Conservation (phyloP, 2,329 filamentous ascomycete genomes). For the Sphaerulina musiva region DNA sequence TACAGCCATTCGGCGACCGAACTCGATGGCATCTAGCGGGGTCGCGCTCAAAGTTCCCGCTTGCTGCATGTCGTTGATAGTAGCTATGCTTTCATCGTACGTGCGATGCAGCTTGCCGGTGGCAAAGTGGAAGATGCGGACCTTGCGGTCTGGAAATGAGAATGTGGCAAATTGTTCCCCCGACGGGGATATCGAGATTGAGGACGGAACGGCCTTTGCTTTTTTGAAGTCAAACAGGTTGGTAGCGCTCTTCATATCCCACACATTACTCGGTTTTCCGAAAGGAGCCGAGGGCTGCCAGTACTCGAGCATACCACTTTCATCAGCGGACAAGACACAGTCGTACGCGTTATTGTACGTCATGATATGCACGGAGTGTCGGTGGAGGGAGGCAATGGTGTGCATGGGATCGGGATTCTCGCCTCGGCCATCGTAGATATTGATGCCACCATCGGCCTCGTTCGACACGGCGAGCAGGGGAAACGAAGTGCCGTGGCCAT, state of each 20-base stretch:
- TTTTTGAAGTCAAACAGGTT: slow-evolving; percentile 97
- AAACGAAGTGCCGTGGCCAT: slow-evolving; percentile 77
- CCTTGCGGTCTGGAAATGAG: slow-evolving; percentile 87
- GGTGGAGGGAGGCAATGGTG: slow-evolving; percentile 71
- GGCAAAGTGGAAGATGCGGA: slow-evolving; percentile 87
- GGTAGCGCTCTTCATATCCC: slow-evolving; percentile 86
- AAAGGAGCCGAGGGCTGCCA: slow-evolving; percentile 77
- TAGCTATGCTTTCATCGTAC: slow-evolving; percentile 89
- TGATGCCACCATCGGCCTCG: slow-evolving; percentile 63
- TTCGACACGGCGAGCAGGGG: slow-evolving; percentile 80
- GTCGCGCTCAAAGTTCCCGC: slow-evolving; percentile 69
- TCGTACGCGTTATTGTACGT: slow-evolving; percentile 82
- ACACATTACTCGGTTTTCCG: slow-evolving; percentile 87
- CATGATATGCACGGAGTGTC: slow-evolving; percentile 74
- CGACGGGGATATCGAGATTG: slow-evolving; percentile 76
- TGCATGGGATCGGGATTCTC: slow-evolving; percentile 71
- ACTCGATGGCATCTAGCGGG: slow-evolving; percentile 83
- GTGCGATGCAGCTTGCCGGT: slow-evolving; percentile 82
- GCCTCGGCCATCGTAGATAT: slow-evolving; percentile 83
- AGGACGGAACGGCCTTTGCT: slow-evolving; percentile 72
- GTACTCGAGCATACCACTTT: slow-evolving; percentile 92
- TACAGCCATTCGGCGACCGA: slow-evolving; percentile 76
- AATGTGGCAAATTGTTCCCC: slow-evolving; percentile 81
- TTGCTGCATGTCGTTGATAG: slow-evolving; percentile 90
- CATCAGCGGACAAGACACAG: slow-evolving; percentile 84